phyloP scores from a whole-genome alignment of 106 monocot species.

The Apostasia ramifera region DNA sequence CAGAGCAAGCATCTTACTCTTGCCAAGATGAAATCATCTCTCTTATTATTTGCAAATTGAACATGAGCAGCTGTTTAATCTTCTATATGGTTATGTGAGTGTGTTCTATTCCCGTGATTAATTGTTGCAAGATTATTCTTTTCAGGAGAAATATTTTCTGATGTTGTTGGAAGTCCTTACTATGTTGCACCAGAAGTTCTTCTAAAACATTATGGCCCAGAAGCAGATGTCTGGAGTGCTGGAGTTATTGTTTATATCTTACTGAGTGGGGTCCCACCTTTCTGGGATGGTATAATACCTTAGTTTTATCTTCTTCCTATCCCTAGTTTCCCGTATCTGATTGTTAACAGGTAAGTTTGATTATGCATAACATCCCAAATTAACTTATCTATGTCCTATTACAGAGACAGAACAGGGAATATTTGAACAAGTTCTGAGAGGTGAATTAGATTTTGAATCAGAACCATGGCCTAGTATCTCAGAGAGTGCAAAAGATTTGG shows the following conservation, averaged over 20 bases:
- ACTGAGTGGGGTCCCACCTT: slow-evolving; percentile 11
- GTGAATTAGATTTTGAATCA: slow-evolving; percentile 15
- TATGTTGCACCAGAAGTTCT: slow-evolving; percentile 13
- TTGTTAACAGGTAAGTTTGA: too few species aligned
- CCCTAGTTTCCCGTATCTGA: too few species aligned
- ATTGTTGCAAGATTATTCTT: not conserved
- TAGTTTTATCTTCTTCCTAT: too few species aligned
- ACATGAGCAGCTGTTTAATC: too few species aligned
- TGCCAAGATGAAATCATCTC: too few species aligned
- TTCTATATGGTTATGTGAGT: too few species aligned
- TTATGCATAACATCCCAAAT: too few species aligned
- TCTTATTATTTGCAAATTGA: too few species aligned
- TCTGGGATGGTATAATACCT: slow-evolving; percentile 5
- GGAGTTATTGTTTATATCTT: slow-evolving; percentile 12
- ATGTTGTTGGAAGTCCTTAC: slow-evolving; percentile 12
- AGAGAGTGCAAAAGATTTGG: slow-evolving; percentile 20
- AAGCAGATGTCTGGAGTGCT: slow-evolving; percentile 14
- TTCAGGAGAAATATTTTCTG: slow-evolving; percentile 9
- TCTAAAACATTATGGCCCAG: slow-evolving; percentile 5
- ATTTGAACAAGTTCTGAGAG: slow-evolving; percentile 23
- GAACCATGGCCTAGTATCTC: slow-evolving; percentile 24
- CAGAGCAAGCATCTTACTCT: too few species aligned
- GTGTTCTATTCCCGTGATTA: too few species aligned
- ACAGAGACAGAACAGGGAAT: slow-evolving; percentile 19
- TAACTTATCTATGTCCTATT: too few species aligned